Conservation (phyloP, 1,284 basidiomycete genomes). For the Albatrellus sp. region DNA sequence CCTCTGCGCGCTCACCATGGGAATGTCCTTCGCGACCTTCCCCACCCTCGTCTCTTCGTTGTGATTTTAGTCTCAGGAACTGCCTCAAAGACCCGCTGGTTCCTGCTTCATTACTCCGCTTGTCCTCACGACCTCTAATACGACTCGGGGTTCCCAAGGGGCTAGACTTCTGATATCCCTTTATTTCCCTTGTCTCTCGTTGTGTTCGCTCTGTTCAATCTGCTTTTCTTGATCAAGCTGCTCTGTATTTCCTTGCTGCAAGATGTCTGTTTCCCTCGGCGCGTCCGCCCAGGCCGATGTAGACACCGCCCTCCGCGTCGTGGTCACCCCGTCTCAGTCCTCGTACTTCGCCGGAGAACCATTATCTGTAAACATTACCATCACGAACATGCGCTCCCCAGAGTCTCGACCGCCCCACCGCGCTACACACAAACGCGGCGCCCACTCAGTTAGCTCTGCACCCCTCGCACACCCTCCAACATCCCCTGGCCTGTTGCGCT, state of each 20-base stretch:
- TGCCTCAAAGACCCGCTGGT: no score
- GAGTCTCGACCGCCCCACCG: slow-evolving; percentile 18
- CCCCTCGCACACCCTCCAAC: slow-evolving; percentile 66
- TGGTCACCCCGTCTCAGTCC: slow-evolving; percentile 69
- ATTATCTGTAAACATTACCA: slow-evolving; percentile 75
- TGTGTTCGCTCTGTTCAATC: no score
- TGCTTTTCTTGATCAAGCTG: not conserved
- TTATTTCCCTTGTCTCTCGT: no score
- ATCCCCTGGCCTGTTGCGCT: slow-evolving; percentile 54
- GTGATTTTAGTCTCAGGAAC: no score
- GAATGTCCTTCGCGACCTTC: no score
- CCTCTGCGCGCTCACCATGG: no score
- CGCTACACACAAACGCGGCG: slow-evolving; percentile 48
- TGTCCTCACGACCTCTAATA: no score
- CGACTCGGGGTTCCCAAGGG: no score
- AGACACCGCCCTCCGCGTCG: slow-evolving; percentile 47
- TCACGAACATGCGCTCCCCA: slow-evolving; percentile 65
- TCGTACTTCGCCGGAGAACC: slow-evolving; percentile 90
- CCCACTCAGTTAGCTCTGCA: slow-evolving; percentile 66
- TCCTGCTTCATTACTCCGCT: no score
- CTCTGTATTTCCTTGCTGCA: not conserved
- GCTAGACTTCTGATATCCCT: no score
- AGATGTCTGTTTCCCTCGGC: not conserved
- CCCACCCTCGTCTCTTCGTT: no score
- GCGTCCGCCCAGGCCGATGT: slow-evolving; percentile 9